Evolutionary conservation across 1,284 basidiomycete genomes (phyloP).

Genomic region (Psilocybe mexicana): DNA sequence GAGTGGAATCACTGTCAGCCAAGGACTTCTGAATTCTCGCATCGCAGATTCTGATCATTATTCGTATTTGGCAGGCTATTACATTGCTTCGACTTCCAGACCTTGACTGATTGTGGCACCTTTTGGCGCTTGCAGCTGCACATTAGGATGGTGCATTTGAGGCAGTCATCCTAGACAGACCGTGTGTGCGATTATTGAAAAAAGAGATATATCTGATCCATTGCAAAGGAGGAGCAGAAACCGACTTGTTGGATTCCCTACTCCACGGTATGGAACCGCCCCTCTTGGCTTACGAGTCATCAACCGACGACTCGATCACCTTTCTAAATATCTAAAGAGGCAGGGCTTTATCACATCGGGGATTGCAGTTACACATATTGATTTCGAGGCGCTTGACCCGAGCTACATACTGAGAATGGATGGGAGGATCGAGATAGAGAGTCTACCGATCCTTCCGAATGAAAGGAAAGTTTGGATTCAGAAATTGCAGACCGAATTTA

Average conservation of each 20-base stretch:
- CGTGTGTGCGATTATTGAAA: constrained; percentile 15
- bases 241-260: constrained; percentile 2
- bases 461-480: constrained; percentile 36
- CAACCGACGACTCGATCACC: constrained; percentile 15
- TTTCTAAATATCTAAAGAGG: constrained; percentile 16
- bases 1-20: constrained; percentile 25
- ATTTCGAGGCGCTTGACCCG: constrained; percentile 20
- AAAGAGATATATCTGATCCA: neutral
- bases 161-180: constrained; percentile 16
- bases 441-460: constrained; percentile 34
- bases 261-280: neutral
- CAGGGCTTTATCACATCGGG: constrained; percentile 20
- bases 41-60: constrained; percentile 28
- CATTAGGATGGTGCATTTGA: constrained; percentile 8
- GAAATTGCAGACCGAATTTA: constrained; percentile 36
- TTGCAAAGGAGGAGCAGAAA: neutral
- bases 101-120: constrained; percentile 39
- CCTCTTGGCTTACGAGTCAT: neutral
- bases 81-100: constrained; percentile 22
- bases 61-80: constrained; percentile 23
- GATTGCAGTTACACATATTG: constrained; percentile 14
- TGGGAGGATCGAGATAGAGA: constrained; percentile 30
- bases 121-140: constrained; percentile 22
- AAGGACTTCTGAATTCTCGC: constrained; percentile 23
- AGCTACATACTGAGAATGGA: constrained; percentile 4